phyloP scores from a whole-genome alignment of 2,329 filamentous ascomycete species.

The Cytospora paraplurivora region DNA sequence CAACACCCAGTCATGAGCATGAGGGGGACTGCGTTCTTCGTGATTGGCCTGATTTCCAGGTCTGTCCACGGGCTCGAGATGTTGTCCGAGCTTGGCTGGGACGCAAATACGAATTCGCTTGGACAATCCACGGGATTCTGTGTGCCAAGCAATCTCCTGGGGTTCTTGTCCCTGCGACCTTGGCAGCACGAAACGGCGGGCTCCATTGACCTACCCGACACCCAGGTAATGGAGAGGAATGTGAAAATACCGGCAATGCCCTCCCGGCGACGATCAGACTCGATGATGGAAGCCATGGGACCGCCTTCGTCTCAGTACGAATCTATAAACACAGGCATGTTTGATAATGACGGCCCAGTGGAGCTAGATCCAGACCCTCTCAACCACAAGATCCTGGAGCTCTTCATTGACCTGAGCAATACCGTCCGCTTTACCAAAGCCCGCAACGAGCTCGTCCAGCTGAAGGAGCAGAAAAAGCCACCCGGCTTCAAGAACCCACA shows the following conservation, averaged over 20 bases:
- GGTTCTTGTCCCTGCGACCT: slow-evolving; percentile 71
- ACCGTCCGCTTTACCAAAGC: slow-evolving; percentile 90
- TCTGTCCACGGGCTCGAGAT: slow-evolving; percentile 93
- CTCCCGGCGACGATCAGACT: slow-evolving; percentile 43
- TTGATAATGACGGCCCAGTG: slow-evolving; percentile 35
- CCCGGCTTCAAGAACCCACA: slow-evolving; percentile 73
- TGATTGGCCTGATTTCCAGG: slow-evolving; percentile 86
- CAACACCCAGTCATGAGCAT: slow-evolving; percentile 87
- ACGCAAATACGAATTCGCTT: slow-evolving; percentile 80
- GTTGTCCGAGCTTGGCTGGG: slow-evolving; percentile 87
- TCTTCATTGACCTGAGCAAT: slow-evolving; percentile 87
- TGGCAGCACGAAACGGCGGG: slow-evolving; percentile 57
- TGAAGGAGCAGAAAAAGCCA: slow-evolving; percentile 74
- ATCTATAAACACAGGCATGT: slow-evolving; percentile 21
- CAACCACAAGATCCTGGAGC: slow-evolving; percentile 79
- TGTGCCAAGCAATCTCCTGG: slow-evolving; percentile 76
- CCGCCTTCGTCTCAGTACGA: slow-evolving; percentile 24
- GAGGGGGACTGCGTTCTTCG: slow-evolving; percentile 94
- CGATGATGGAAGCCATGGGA: slow-evolving; percentile 38
- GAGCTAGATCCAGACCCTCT: slow-evolving; percentile 45
- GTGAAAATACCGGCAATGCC: slow-evolving; percentile 47
- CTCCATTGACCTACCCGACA: slow-evolving; percentile 51
- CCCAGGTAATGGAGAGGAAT: slow-evolving; percentile 53
- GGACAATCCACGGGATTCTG: slow-evolving; percentile 87
- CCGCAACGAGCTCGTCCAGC: slow-evolving; percentile 75